Evolutionary conservation across 208 protist species (phyloP).

Genomic region (Phytomonas sp.): DNA sequence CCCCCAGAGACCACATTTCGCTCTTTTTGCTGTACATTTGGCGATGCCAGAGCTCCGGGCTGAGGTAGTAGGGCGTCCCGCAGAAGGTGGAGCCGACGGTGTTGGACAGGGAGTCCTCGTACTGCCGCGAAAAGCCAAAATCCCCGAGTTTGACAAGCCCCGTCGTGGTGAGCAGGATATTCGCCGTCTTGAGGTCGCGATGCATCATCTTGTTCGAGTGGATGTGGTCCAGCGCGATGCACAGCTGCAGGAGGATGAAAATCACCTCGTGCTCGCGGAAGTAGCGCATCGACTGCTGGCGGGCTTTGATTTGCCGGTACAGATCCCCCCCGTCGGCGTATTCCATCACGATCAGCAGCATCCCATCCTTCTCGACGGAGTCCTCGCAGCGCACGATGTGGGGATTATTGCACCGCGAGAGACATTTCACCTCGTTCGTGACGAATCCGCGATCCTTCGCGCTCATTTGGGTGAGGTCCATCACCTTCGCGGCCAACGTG

Average conservation of each 20-base stretch:
- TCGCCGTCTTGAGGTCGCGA: slow-evolving; percentile 83
- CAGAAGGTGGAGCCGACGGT: slow-evolving; percentile 82
- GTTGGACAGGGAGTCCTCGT: slow-evolving; percentile 80
- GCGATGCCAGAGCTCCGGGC: slow-evolving; percentile 87
- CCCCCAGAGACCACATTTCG: slow-evolving; percentile 90
- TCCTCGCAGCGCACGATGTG: slow-evolving; percentile 86
- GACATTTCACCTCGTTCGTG: slow-evolving; percentile 90
- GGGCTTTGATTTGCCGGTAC: slow-evolving; percentile 74
- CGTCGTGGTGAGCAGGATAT: slow-evolving; percentile 76
- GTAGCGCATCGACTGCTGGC: slow-evolving; percentile 44
- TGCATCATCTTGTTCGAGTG: slow-evolving; percentile 88
- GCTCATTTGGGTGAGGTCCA: slow-evolving; percentile 82
- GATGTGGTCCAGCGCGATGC: slow-evolving; percentile 79
- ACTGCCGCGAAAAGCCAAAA: slow-evolving; percentile 82
- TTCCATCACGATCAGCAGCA: slow-evolving; percentile 84
- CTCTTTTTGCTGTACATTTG: slow-evolving; percentile 91
- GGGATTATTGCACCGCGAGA: slow-evolving; percentile 84
- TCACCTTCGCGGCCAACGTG: slow-evolving; percentile 87
- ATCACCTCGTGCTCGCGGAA: slow-evolving; percentile 83
- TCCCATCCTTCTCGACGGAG: slow-evolving; percentile 47
- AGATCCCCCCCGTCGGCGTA: slow-evolving; percentile 81
- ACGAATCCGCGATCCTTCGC: slow-evolving; percentile 87
- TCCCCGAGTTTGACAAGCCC: slow-evolving; percentile 84
- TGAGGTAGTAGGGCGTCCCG: slow-evolving; percentile 89
- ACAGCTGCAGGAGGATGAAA: slow-evolving; percentile 81